Evolutionary conservation across 805 yeast genomes (phyloP), one percentile per base, ranked within the genome.

Genomic region (Saturnispora halmiae): DNA sequence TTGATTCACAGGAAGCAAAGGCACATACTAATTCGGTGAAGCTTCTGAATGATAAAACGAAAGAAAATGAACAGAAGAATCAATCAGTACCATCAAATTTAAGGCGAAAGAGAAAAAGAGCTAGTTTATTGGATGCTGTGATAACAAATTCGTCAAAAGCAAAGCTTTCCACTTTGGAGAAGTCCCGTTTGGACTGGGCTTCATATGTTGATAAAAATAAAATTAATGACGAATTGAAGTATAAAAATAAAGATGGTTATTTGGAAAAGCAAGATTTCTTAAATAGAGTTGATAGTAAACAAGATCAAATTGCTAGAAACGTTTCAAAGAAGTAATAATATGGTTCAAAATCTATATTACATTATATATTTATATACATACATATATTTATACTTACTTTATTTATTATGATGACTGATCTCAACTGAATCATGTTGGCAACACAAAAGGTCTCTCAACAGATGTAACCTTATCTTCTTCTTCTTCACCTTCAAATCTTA

Each of bases 391-490:
- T 21, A 2, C 28, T 8, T 25, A 15, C 21, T 14, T 18, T 33
- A 24, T 27, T 18, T 6, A n/a, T n/a, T n/a, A n/a, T n/a, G n/a
- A n/a, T n/a, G n/a, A n/a, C n/a, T n/a, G n/a, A n/a, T n/a, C n/a
- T n/a, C n/a, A n/a, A n/a, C 10, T 13, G 13, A 27, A 18, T 19
- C 21, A 39, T 27, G 28, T 32, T 8, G 92, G 88, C 35, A 92
- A 66, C 3, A 92, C 98, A 42, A 83, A 68, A 41, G 87, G 65
- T 50, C 96, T 69, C 40, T 78, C 84, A 4, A 92, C 96, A 52
- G 87, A 95, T 0, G 96, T 92, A 56, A 90, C 96, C 57, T 90
- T 92, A 34, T 84, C 88, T 1, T 78, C 94, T 53, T 92, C 98
- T 56, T 92, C 98, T 58, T 92, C 99, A 8, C 97, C 98, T 50